Conservation (phyloP, 2,329 filamentous ascomycete species). For the Aspergillus viridinutans region DNA sequence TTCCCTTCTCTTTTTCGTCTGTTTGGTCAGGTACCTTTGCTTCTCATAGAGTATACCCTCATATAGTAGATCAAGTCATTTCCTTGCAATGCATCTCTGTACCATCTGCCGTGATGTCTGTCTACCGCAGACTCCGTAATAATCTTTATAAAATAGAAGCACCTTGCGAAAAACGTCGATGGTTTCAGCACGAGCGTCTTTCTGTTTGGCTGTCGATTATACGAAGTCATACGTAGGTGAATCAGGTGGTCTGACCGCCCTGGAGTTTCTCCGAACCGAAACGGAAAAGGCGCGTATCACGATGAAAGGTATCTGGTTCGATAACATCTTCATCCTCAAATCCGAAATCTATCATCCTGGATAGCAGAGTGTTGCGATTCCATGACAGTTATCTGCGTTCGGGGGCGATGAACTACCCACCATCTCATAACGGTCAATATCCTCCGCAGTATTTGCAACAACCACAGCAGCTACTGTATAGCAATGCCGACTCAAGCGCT, state of each 20-base stretch:
- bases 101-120: not conserved
- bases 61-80: not conserved
- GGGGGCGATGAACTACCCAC: conserved; percentile 41
- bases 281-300: not conserved
- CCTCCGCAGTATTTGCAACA: conserved; percentile 33
- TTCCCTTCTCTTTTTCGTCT: not conserved
- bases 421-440: conserved; percentile 39
- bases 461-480: conserved; percentile 31
- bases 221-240: not conserved
- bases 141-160: not conserved
- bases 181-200: not conserved
- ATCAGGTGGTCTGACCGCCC: conserved; percentile 3
- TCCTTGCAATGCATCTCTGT: not conserved
- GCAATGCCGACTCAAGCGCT: conserved; percentile 27
- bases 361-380: conserved; percentile 15
- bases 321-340: not conserved
- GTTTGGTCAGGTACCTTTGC: not conserved
- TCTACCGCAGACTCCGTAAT: not conserved
- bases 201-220: not conserved
- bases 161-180: not conserved
- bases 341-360: not conserved
- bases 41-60: not conserved
- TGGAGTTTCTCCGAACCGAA: conserved; percentile 8
- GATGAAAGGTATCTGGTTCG: not conserved
- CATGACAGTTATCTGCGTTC: conserved; percentile 21